Conservation (phyloP, 345 rosid genomes). For the Citrus inodora region DNA sequence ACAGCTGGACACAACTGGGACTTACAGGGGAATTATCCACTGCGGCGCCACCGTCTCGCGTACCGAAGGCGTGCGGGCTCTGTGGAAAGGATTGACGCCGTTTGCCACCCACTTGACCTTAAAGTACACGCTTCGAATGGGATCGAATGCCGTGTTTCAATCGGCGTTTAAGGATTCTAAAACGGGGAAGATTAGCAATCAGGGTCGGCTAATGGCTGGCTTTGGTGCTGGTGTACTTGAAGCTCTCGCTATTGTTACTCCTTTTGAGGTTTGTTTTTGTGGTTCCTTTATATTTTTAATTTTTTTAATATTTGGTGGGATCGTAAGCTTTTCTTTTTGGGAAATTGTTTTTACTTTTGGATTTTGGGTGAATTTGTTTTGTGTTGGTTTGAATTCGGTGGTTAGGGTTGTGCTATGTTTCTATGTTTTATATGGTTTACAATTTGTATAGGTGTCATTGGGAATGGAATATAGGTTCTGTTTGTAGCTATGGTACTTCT, state of each 20-base stretch:
- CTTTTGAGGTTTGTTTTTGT: conserved; percentile 63
- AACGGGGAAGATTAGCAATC: conserved; percentile 66
- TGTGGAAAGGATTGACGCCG: conserved; percentile 95
- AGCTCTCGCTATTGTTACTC: conserved; percentile 89
- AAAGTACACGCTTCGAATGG: conserved; percentile 88
- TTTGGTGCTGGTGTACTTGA: conserved; percentile 97
- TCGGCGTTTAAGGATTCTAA: conserved; percentile 70
- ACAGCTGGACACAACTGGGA: conserved; percentile 71
- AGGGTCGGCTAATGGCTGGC: conserved; percentile 61
- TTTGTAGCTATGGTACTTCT: too few relatives aligned
- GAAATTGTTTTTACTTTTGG: background rate
- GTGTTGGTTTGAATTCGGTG: background rate
- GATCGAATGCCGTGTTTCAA: conserved; percentile 82
- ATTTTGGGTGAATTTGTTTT: background rate
- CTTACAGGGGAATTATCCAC: conserved; percentile 73
- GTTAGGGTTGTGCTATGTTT: background rate
- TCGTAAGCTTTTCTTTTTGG: background rate
- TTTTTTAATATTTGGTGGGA: background rate
- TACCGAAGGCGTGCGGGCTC: conserved; percentile 80
- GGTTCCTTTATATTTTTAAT: background rate
- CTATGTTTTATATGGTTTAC: background rate
- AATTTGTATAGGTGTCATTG: background rate
- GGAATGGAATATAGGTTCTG: background rate
- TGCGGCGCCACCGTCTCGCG: conserved; percentile 67
- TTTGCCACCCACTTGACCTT: conserved; percentile 93